Conservation (phyloP, 805 yeast genomes). For the Yarrowia hollandica region DNA sequence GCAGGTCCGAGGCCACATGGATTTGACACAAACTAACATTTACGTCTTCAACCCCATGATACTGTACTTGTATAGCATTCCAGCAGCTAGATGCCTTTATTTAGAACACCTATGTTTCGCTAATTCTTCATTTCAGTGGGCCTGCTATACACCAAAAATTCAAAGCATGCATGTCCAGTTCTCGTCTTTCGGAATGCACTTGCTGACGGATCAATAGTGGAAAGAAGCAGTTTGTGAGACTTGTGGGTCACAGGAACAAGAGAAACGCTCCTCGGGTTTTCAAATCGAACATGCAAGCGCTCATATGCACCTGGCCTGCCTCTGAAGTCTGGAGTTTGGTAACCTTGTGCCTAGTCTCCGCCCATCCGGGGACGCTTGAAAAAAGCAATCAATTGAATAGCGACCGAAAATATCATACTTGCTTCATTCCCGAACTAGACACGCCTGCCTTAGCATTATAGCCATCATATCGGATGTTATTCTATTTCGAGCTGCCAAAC, state of each 20-base stretch:
- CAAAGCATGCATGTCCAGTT: background rate
- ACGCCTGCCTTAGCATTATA: too few relatives aligned
- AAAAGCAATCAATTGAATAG: too few relatives aligned
- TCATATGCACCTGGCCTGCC: conserved; percentile 4
- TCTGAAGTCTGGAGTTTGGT: conserved; percentile 3
- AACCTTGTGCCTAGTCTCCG: conserved; percentile 25
- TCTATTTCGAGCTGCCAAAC: background rate
- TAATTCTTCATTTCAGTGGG: background rate
- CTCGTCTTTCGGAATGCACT: background rate
- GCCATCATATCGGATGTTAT: too few relatives aligned
- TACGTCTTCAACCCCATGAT: background rate
- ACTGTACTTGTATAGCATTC: too few relatives aligned
- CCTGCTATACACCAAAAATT: too few relatives aligned
- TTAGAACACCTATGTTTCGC: background rate
- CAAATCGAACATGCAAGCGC: background rate
- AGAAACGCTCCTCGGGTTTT: background rate
- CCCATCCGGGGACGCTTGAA: background rate
- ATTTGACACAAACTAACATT: background rate
- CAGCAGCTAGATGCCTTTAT: background rate
- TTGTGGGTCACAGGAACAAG: background rate
- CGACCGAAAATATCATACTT: too few relatives aligned
- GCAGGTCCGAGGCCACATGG: background rate
- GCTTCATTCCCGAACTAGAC: too few relatives aligned
- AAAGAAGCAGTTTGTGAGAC: background rate
- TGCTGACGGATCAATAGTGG: conserved; percentile 1